A percentile compares a stretch with the other conserved stretches of the same genome.
Conservation (phyloP, 129 eudicot species). For the Silybum marianum region DNA sequence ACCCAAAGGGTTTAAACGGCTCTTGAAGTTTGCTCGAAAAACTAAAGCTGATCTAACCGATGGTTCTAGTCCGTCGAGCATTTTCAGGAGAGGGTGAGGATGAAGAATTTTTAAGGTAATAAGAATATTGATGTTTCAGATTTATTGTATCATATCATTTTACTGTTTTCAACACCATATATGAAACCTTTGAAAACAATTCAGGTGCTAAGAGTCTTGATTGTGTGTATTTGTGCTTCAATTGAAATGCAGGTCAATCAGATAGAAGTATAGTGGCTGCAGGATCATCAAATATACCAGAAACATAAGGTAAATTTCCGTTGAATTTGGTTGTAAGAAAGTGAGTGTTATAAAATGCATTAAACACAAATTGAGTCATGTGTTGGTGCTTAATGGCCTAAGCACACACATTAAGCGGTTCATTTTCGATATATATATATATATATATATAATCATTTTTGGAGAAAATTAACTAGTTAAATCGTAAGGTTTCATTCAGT, state of each 20-base stretch:
- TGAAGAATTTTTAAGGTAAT: conserved; percentile 52
- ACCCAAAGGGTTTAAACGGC: conserved; percentile 92
- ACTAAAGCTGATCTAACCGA: conserved; percentile 71
- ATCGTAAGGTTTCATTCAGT: not conserved
- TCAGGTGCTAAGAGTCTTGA: not conserved
- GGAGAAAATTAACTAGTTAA: not conserved
- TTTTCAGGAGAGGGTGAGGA: conserved; percentile 87
- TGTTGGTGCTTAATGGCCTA: not conserved
- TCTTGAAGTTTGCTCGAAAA: conserved; percentile 90
- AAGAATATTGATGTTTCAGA: conserved; percentile 31
- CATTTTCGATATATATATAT: not conserved
- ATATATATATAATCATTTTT: not conserved
- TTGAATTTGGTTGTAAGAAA: not conserved
- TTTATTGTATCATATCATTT: conserved; percentile 42
- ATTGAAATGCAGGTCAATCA: conserved; percentile 48
- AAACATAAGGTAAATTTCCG: conserved; percentile 47
- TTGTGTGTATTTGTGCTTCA: not conserved
- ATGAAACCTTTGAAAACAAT: not conserved
- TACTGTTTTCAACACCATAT: conserved; percentile 9
- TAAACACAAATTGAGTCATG: not conserved
- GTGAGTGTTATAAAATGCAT: not conserved
- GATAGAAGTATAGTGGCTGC: conserved; percentile 38
- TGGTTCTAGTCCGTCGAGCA: conserved; percentile 81
- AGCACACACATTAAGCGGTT: conserved; percentile 1
- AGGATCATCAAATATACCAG: conserved; percentile 47